phyloP scores from a whole-genome alignment of 2,329 filamentous ascomycete genomes.

The Botryotinia narcissicola region DNA sequence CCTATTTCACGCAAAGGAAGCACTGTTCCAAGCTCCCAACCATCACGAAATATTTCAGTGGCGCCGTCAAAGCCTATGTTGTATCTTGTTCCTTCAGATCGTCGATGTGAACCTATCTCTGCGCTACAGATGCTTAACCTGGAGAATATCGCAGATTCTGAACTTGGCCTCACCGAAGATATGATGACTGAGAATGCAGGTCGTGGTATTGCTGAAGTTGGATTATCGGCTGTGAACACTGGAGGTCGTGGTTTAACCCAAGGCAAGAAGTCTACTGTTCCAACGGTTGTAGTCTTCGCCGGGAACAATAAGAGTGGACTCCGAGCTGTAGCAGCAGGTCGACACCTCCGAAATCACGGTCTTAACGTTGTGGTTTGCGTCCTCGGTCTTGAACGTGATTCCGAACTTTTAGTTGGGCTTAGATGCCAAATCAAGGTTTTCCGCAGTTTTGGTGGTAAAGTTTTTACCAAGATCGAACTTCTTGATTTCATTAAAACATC shows the following conservation, averaged over 20 bases:
- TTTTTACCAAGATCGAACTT: slow-evolving; percentile 60
- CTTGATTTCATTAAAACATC: slow-evolving; percentile 59
- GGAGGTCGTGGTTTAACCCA: slow-evolving; percentile 38
- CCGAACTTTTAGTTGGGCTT: slow-evolving; percentile 76
- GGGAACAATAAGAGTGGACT: slow-evolving; percentile 93
- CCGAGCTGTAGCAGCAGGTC: slow-evolving; percentile 77
- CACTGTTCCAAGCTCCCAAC: slow-evolving; percentile 26
- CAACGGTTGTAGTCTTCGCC: slow-evolving; percentile 70
- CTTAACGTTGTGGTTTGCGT: slow-evolving; percentile 79
- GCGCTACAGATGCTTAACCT: slow-evolving; percentile 87
- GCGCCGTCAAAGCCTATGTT: slow-evolving; percentile 40
- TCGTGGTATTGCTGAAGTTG: slow-evolving; percentile 81
- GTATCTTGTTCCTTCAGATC: slow-evolving; percentile 54
- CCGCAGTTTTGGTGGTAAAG: slow-evolving; percentile 74
- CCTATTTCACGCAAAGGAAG: slow-evolving; percentile 40
- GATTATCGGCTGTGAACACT: slow-evolving; percentile 62
- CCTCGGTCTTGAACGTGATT: slow-evolving; percentile 78
- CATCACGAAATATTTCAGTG: slow-evolving; percentile 33
- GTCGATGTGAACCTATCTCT: slow-evolving; percentile 61
- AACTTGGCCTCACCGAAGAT: slow-evolving; percentile 82
- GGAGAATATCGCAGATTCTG: slow-evolving; percentile 84
- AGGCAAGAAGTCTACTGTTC: slow-evolving; percentile 41
- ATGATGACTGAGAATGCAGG: slow-evolving; percentile 92
- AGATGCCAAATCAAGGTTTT: slow-evolving; percentile 81
- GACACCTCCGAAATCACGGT: slow-evolving; percentile 82